Conservation (phyloP, 2,329 filamentous ascomycete genomes). For the Trichothecium sympodiale region DNA sequence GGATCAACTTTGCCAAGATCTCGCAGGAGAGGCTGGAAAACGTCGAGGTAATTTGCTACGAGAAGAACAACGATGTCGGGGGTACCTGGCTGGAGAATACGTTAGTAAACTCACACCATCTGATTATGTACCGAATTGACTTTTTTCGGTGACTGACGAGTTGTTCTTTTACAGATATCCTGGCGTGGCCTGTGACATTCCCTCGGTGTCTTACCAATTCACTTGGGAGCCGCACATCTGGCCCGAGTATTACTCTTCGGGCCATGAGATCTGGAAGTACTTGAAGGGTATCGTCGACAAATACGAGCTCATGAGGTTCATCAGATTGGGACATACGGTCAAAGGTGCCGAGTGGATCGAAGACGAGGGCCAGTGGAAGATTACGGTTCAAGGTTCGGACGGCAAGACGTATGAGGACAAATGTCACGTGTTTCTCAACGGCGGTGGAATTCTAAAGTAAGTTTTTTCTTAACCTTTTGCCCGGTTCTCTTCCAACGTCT, state of each 20-base stretch:
- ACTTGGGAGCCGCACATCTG: slow-evolving; percentile 9
- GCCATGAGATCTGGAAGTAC: slow-evolving; percentile 8
- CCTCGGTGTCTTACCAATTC: slow-evolving; percentile 8
- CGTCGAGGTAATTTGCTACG: not conserved
- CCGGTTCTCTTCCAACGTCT: no score
- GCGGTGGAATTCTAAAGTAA: slow-evolving; percentile 7
- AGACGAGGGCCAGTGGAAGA: slow-evolving; percentile 3
- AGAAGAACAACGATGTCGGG: slow-evolving; percentile 1
- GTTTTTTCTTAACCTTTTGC: not conserved
- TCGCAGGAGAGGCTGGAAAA: not conserved
- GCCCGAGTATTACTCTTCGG: slow-evolving; percentile 7
- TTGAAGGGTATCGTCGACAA: slow-evolving; percentile 44
- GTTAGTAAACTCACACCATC: no score
- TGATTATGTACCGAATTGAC: no score
- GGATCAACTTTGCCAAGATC: not conserved
- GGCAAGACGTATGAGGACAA: slow-evolving; percentile 4
- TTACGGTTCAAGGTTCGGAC: slow-evolving; percentile 3
- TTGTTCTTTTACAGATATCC: slow-evolving; percentile 1
- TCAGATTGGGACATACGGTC: slow-evolving; percentile 31
- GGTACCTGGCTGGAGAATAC: slow-evolving; percentile 3
- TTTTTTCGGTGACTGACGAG: no score
- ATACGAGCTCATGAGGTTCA: slow-evolving; percentile 46
- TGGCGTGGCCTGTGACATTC: slow-evolving; percentile 6
- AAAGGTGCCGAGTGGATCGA: slow-evolving; percentile 3
- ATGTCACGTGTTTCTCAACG: slow-evolving; percentile 7